These are phyloP conservation scores for Ganoderma resinaceum DNA, from an alignment of 1,284 basidiomycete genomes.

Conservation along the genomic window DNA sequence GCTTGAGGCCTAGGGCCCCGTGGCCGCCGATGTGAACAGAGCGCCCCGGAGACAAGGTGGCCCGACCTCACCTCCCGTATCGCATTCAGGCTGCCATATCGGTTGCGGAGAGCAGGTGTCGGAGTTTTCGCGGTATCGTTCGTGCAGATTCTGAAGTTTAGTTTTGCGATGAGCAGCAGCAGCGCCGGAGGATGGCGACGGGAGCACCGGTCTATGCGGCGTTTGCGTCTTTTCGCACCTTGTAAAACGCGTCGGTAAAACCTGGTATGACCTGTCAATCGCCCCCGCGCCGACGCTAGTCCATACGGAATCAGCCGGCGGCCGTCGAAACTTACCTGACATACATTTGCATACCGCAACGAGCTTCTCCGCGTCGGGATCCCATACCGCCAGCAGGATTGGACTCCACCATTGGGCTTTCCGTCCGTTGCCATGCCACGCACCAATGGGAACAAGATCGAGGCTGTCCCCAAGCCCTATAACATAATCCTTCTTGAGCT, in stretches of 20 bases:
- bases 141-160: conserved; percentile 54
- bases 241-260: conserved; percentile 90
- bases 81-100: conserved; percentile 62
- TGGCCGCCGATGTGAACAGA: conserved; percentile 19
- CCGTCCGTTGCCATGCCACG: conserved; percentile 89
- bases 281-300: conserved; percentile 17
- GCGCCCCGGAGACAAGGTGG: conserved; percentile 9
- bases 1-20: conserved; percentile 62
- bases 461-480: conserved; percentile 73
- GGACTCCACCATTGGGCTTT: conserved; percentile 96
- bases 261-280: conserved; percentile 52
- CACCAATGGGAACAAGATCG: conserved; percentile 81
- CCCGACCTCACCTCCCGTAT: conserved; percentile 65
- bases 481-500: conserved; percentile 83
- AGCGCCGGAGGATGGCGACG: neutral
- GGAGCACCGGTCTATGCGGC: neutral
- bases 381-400: conserved; percentile 85
- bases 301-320: conserved; percentile 24
- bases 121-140: conserved; percentile 70
- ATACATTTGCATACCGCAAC: conserved; percentile 91
- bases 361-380: conserved; percentile 70
- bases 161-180: conserved; percentile 16
- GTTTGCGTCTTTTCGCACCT: conserved; percentile 46
- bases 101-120: conserved; percentile 69
- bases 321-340: conserved; percentile 58